Conservation (phyloP, 1,284 basidiomycete genomes). For the Pseudozyma thailandica region DNA sequence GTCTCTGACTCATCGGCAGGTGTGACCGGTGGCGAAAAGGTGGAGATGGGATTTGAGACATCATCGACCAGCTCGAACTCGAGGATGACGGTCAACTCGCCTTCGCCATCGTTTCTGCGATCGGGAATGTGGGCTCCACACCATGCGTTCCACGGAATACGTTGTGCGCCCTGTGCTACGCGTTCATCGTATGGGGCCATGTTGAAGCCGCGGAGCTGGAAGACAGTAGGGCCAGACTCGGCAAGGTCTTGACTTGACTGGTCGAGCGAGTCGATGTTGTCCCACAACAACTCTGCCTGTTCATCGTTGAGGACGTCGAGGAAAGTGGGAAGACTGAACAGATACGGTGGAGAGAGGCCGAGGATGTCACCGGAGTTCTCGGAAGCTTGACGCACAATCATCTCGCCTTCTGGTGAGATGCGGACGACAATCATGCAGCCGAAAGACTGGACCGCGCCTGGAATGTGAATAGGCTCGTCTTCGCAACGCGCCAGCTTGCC, state of each 20-base stretch:
- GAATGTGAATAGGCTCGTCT: conserved; percentile 87
- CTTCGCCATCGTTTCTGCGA: conserved; percentile 30
- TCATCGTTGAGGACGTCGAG: conserved; percentile 77
- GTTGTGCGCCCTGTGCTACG: conserved; percentile 69
- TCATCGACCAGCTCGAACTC: conserved; percentile 87
- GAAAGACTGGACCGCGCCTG: conserved; percentile 86
- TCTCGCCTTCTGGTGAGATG: conserved; percentile 74
- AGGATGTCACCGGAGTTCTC: conserved; percentile 79
- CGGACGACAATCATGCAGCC: conserved; percentile 83
- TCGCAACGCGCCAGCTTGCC: conserved; percentile 79
- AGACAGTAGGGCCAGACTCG: conserved; percentile 70
- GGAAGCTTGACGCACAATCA: conserved; percentile 82
- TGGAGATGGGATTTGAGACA: conserved; percentile 75
- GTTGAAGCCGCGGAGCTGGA: conserved; percentile 77
- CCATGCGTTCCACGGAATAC: conserved; percentile 82
- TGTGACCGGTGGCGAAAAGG: conserved; percentile 42
- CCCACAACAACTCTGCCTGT: conserved; percentile 80
- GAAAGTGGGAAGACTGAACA: conserved; percentile 82
- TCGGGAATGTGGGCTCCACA: conserved; percentile 76
- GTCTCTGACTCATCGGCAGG: conserved; percentile 32
- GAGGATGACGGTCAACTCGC: conserved; percentile 69
- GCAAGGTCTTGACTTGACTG: conserved; percentile 71
- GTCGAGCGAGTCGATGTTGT: conserved; percentile 78
- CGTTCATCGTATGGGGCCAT: conserved; percentile 59
- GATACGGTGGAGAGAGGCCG: conserved; percentile 79